Conservation (phyloP, 1,284 basidiomycete species). For the Rhodotorula sp. region DNA sequence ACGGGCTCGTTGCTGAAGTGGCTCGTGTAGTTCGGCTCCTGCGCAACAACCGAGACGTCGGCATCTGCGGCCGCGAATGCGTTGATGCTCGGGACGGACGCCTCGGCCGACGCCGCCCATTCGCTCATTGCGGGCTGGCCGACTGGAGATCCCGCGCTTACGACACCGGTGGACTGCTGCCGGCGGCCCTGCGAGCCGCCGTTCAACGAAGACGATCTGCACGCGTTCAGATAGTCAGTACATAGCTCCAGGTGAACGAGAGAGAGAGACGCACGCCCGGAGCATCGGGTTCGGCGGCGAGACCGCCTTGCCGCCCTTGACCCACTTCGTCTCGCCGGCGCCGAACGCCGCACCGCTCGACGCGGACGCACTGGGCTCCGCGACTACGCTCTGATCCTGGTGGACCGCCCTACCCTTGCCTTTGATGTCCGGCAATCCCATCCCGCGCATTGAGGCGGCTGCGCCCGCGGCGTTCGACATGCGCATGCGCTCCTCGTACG, state of each 20-base stretch:
- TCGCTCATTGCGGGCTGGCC: neutral
- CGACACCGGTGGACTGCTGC: neutral
- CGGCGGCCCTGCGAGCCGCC: neutral
- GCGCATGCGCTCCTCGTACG: neutral
- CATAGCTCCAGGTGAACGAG: neutral
- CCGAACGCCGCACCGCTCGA: neutral
- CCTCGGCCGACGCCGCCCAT: neutral
- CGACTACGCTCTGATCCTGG: too few relatives aligned
- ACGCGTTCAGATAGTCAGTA: neutral
- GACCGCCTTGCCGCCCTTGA: slow-evolving; percentile 18
- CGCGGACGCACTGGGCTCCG: too few relatives aligned
- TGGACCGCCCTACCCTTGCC: slow-evolving; percentile 1
- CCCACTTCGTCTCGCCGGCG: slow-evolving; percentile 15
- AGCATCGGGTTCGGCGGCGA: neutral
- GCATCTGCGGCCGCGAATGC: neutral
- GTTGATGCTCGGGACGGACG: neutral
- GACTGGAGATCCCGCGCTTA: neutral
- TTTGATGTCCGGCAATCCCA: neutral
- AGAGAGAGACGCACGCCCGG: neutral
- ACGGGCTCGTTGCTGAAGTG: neutral
- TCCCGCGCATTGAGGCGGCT: neutral
- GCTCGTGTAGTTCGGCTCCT: neutral
- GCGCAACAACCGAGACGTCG: neutral
- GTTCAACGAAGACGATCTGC: neutral
- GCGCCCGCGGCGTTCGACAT: neutral